Percentiles rank a stretch among this genome's conserved stretches.
Evolutionary conservation across 768 basidiomycete genomes (phyloP).

Genomic region (Boletus edulis): DNA sequence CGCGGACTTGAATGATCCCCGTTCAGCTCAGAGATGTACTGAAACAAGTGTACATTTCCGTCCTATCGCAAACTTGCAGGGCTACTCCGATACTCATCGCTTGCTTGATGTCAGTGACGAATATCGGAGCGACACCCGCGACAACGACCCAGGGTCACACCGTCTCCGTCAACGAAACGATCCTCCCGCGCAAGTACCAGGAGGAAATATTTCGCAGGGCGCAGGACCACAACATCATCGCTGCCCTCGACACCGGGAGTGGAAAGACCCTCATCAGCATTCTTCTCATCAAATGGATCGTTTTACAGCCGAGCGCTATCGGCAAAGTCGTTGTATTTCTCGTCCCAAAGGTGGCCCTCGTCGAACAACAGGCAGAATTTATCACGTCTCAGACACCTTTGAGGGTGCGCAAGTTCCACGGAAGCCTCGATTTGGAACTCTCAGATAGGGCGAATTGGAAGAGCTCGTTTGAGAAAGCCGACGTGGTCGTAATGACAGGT

Average conservation of each 20-base stretch:
- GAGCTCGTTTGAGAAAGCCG: conserved; percentile 55
- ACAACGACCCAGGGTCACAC: conserved; percentile 26
- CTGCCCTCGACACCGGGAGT: conserved; percentile 56
- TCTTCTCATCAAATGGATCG: conserved; percentile 73
- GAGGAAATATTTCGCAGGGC: conserved; percentile 56
- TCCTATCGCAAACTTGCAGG: conserved; percentile 8
- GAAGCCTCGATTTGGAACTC: conserved; percentile 68
- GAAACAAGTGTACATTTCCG: conserved; percentile 8
- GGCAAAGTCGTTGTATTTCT: conserved; percentile 75
- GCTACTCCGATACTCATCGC: conserved; percentile 10
- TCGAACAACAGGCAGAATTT: conserved; percentile 76
- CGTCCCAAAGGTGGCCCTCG: conserved; percentile 82
- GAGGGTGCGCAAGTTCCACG: conserved; percentile 66
- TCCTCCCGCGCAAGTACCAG: conserved; percentile 51
- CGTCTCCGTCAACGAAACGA: conserved; percentile 33
- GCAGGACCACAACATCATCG: conserved; percentile 51
- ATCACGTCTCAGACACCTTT: conserved; percentile 63
- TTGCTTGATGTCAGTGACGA: conserved; percentile 26
- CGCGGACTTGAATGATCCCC: conserved; percentile 28
- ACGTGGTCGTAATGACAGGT: conserved; percentile 89
- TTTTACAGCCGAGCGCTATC: conserved; percentile 44
- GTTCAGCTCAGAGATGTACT: conserved; percentile 21
- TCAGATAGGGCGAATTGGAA: conserved; percentile 67
- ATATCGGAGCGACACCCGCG: conserved; percentile 12
- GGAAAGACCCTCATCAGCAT: conserved; percentile 63